phyloP scores from a whole-genome alignment of 257 asterid genomes.

The Buddleja alternifolia region DNA sequence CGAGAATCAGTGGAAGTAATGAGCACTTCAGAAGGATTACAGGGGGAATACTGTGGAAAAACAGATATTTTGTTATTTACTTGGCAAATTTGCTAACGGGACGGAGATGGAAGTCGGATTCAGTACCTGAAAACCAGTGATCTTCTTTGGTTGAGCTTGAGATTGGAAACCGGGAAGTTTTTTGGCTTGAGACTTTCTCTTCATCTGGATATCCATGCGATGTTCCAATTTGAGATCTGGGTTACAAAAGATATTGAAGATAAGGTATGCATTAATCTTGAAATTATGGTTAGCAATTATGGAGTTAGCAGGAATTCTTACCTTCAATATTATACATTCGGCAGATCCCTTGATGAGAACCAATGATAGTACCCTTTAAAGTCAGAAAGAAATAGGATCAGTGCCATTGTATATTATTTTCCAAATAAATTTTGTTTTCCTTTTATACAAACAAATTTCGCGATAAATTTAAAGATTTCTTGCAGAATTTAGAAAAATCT shows the following conservation, averaged over 20 bases:
- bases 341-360: slow-evolving; percentile 70
- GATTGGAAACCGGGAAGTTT: slow-evolving; percentile 67
- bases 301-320: slow-evolving; percentile 26
- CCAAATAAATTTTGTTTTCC: background rate
- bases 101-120: slow-evolving; percentile 6
- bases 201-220: slow-evolving; percentile 49
- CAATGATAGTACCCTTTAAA: slow-evolving; percentile 58
- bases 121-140: slow-evolving; percentile 87
- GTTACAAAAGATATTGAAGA: slow-evolving; percentile 6
- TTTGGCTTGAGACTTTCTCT: slow-evolving; percentile 58
- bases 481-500: background rate
- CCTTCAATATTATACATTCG: slow-evolving; percentile 53
- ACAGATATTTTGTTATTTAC: background rate
- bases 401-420: background rate
- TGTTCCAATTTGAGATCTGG: slow-evolving; percentile 64
- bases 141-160: slow-evolving; percentile 51
- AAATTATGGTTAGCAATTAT: background rate
- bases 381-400: slow-evolving; percentile 23
- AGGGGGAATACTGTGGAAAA: slow-evolving; percentile 65
- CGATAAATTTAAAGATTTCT: background rate
- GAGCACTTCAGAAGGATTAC: slow-evolving; percentile 66
- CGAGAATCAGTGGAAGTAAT: slow-evolving; percentile 88
- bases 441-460: background rate
- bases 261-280: slow-evolving; percentile 16
- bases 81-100: background rate